Conservation (phyloP, 2,329 filamentous ascomycete species). For the Neonectria ditissima region DNA sequence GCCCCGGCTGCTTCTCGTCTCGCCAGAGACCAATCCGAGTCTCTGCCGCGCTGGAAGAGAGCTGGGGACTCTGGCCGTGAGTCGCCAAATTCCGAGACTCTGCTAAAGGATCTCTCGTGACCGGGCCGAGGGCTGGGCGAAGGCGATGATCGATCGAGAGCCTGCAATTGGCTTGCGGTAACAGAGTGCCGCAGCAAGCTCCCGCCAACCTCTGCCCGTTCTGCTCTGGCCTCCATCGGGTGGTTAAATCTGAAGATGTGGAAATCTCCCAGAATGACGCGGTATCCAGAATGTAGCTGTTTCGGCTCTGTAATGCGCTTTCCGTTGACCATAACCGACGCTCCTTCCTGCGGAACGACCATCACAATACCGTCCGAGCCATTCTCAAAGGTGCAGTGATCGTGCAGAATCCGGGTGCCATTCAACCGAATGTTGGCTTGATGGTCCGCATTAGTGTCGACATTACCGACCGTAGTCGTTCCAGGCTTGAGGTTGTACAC, state of each 20-base stretch:
- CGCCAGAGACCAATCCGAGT: conserved; percentile 95
- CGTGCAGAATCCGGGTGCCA: conserved; percentile 89
- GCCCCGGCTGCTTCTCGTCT: conserved; percentile 92
- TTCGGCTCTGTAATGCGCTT: conserved; percentile 88
- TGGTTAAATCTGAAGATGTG: conserved; percentile 99
- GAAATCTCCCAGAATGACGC: conserved; percentile 96
- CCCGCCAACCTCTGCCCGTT: conserved; percentile 83
- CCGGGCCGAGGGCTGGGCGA: conserved; percentile 73
- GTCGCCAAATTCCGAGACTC: conserved; percentile 82
- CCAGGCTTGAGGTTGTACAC: conserved; percentile 99
- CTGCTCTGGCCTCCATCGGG: conserved; percentile 92
- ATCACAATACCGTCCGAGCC: conserved; percentile 89
- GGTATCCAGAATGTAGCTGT: conserved; percentile 89
- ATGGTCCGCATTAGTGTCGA: conserved; percentile 80
- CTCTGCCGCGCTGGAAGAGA: conserved; percentile 73
- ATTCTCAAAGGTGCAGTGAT: conserved; percentile 96
- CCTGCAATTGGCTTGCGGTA: conserved; percentile 70
- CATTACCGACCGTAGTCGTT: conserved; percentile 92
- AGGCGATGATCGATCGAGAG: conserved; percentile 66
- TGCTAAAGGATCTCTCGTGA: conserved; percentile 86
- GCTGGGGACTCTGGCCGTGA: conserved; percentile 85
- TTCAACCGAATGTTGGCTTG: conserved; percentile 93
- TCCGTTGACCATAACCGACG: conserved; percentile 98
- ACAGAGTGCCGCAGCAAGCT: conserved; percentile 88
- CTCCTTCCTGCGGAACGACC: conserved; percentile 87